A percentile compares a stretch with the other conserved stretches of the same genome.
Evolutionary conservation across 129 eudicot species (phyloP).

Genomic region (Centrapalus pauciflorus): DNA sequence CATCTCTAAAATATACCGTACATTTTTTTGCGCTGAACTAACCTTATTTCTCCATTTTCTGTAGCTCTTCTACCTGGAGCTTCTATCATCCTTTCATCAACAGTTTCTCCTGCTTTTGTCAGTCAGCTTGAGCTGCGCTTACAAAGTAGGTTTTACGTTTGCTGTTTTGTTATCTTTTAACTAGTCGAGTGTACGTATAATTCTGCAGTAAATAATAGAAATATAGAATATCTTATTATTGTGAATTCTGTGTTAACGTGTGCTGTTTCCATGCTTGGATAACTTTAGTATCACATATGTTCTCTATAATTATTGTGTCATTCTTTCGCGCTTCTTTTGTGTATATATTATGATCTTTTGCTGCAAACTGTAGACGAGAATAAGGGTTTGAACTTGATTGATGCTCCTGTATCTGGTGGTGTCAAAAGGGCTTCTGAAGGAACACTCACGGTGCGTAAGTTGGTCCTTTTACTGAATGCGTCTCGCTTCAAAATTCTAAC

Average conservation of each 20-base stretch:
- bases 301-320: background rate
- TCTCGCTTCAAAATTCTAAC: constrained; percentile 5
- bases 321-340: background rate
- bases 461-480: background rate
- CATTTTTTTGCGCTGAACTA: constrained; percentile 16
- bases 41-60: constrained; percentile 24
- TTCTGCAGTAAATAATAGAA: background rate
- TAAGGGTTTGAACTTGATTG: constrained; percentile 77
- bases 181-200: background rate
- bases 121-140: constrained; percentile 70
- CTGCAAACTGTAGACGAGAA: constrained; percentile 42
- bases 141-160: constrained; percentile 53
- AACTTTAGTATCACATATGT: background rate
- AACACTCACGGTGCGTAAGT: constrained; percentile 77
- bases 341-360: constrained; percentile 12
- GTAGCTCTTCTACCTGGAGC: constrained; percentile 83
- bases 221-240: background rate
- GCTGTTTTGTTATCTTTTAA: constrained; percentile 4
- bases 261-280: background rate
- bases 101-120: constrained; percentile 94
- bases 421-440: constrained; percentile 89
- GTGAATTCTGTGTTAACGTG: background rate
- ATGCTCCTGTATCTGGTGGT: constrained; percentile 99
- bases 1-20: background rate
- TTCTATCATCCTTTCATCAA: constrained; percentile 80